A percentile compares a stretch with the other conserved stretches of the same genome.
Conservation (phyloP, 2,329 filamentous ascomycete genomes). For the Fusarium sp. region DNA sequence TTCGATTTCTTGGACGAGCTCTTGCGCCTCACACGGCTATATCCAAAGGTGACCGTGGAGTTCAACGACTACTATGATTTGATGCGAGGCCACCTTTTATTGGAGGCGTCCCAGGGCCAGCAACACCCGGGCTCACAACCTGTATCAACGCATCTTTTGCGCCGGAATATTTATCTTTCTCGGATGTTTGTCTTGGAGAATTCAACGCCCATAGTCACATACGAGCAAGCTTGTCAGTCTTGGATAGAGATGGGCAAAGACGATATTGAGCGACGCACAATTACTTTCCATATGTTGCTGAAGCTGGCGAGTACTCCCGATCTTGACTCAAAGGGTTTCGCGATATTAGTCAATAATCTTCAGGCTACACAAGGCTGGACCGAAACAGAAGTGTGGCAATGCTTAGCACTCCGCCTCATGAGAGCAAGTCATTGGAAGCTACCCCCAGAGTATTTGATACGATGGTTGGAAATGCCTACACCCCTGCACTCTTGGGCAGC, state of each 20-base stretch:
- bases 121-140: neutral
- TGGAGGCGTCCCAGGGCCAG: constrained; percentile 6
- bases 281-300: constrained; percentile 29
- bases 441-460: constrained; percentile 7
- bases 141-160: constrained; percentile 12
- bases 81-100: constrained; percentile 14
- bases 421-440: constrained; percentile 6
- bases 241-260: constrained; percentile 7
- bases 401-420: constrained; percentile 26
- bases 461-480: constrained; percentile 8
- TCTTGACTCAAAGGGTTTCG: constrained; percentile 6
- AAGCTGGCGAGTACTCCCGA: constrained; percentile 12
- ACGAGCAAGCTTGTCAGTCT: constrained; percentile 9
- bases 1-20: constrained; percentile 30
- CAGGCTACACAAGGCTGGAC: constrained; percentile 5
- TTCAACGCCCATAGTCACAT: neutral
- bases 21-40: constrained; percentile 14
- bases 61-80: constrained; percentile 14
- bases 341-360: neutral
- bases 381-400: constrained; percentile 17
- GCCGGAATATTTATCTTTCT: constrained; percentile 22
- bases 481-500: constrained; percentile 16
- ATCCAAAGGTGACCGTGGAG: constrained; percentile 9
- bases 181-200: constrained; percentile 6
- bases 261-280: constrained; percentile 6